Evolutionary conservation across 2,329 filamentous ascomycete species (phyloP).

Genomic region (Apiospora saccharicola): DNA sequence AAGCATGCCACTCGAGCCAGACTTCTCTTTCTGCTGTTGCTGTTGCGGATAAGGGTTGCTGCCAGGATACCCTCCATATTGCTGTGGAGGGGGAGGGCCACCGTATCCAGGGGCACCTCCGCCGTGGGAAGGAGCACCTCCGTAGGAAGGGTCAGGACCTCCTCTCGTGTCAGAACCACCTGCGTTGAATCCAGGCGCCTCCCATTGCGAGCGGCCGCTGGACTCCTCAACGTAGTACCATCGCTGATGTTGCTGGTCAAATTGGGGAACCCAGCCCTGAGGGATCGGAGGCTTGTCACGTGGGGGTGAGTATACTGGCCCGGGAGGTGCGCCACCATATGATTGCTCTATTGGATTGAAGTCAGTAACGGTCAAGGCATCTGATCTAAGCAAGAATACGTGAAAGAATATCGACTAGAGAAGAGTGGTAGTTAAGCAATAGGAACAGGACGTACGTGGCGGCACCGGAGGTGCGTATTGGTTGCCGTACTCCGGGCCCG

Average conservation of each 20-base stretch:
- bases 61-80: conserved; percentile 29
- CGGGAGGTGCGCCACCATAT: conserved; percentile 32
- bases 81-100: conserved; percentile 26
- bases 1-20: conserved; percentile 58
- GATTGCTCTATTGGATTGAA: conserved; percentile 7
- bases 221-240: conserved; percentile 72
- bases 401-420: not conserved
- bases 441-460: not conserved
- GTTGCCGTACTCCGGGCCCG: conserved; percentile 22
- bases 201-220: conserved; percentile 59
- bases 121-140: not conserved
- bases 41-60: conserved; percentile 19
- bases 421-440: not conserved
- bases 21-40: conserved; percentile 46
- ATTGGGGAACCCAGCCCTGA: conserved; percentile 68
- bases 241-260: conserved; percentile 65
- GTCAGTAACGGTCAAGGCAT: not conserved
- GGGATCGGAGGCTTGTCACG: conserved; percentile 59
- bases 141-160: conserved; percentile 25
- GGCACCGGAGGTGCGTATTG: conserved; percentile 22
- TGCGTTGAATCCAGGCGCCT: conserved; percentile 27
- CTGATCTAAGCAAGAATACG: not conserved
- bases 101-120: conserved; percentile 21
- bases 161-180: conserved; percentile 20
- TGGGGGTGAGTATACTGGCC: conserved; percentile 44